Conservation (phyloP, 805 yeast species). For the Cyberlindnera misumaiensis region DNA sequence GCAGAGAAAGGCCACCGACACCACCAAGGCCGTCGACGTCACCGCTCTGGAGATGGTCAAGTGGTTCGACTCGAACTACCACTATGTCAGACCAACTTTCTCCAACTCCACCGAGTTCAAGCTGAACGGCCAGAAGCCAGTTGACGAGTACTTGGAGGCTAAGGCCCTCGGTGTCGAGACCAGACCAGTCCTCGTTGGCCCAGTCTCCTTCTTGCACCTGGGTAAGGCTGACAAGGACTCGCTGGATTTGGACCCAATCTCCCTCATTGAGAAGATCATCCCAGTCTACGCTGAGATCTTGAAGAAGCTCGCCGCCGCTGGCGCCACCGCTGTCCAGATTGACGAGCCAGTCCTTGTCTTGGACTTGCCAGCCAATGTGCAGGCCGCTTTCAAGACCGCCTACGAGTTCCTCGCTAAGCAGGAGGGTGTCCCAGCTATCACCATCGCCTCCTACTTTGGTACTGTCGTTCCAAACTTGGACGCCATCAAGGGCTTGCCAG, state of each 20-base stretch:
- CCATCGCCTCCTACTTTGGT: conserved; percentile 93
- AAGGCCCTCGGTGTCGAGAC: conserved; percentile 93
- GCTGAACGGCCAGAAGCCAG: conserved; percentile 94
- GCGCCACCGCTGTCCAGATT: conserved; percentile 91
- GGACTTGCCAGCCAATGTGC: conserved; percentile 79
- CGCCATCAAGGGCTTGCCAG: conserved; percentile 86
- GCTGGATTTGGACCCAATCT: conserved; percentile 86
- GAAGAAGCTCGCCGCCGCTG: conserved; percentile 83
- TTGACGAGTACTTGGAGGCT: conserved; percentile 96
- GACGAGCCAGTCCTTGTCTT: conserved; percentile 97
- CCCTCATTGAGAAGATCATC: conserved; percentile 79
- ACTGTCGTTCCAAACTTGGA: conserved; percentile 94
- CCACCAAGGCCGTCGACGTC: conserved; percentile 88
- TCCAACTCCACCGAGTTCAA: conserved; percentile 92
- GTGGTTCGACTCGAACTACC: conserved; percentile 99
- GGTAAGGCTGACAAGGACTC: conserved; percentile 99
- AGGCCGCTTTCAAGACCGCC: conserved; percentile 85
- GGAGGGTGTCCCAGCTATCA: conserved; percentile 69
- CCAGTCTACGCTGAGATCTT: conserved; percentile 92
- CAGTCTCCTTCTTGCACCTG: conserved; percentile 86
- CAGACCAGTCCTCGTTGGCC: conserved; percentile 96
- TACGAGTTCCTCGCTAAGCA: conserved; percentile 66
- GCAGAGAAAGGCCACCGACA: conserved; percentile 90
- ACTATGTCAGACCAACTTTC: conserved; percentile 99
- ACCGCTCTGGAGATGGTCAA: conserved; percentile 99